Evolutionary conservation across 768 basidiomycete species (phyloP), one percentile per base, ranked within the genome.

Genomic region (Cystoderma amianthinum): DNA sequence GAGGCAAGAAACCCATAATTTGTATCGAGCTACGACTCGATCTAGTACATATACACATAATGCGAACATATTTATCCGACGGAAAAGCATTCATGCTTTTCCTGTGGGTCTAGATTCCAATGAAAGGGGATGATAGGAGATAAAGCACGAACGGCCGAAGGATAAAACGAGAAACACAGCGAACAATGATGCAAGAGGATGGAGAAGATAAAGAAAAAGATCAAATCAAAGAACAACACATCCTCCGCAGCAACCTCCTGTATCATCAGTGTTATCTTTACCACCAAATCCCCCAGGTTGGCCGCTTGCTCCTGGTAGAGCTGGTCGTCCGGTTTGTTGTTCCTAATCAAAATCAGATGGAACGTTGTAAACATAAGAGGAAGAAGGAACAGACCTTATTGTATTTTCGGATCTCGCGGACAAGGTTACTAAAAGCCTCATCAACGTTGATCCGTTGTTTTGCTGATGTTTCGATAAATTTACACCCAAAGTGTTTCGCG

Each of bases 381-480:
- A 25, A 24, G 23, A 32, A 38, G 10, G 9, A 20, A 9, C 22
- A 5, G 11, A 89, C 92, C 74, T 89, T 91, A 72, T 94, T 96
- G 60, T 90, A 93, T 60, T 84, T 84, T 56, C 92, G 76, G 53
- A 96, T 96, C 62, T 93, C 89, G 22, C 93, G 81, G 21, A 98
- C 92, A 50, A 98, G 84, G 47, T 85, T 85, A 54, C 76, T 80
- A 68, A 98, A 97, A 10, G 91, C 90, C 66, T 96, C 90, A 51
- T 97, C 94, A 42, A 98, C 93, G 53, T 96, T 96, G 67, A 94
- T 91, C 39, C 94, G 78, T 55, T 93, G 86, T 65, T 96, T 96
- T 34, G 93, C 94, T 3, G 94, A 97, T 1, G 92, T 95, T 62
- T 97, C 94, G 44, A 94, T 87, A 62, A 93, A 96, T 55, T 85